These are phyloP conservation scores for Colletotrichum filicis DNA, from an alignment of 2,329 filamentous ascomycete genomes.

Conservation along the genomic window DNA sequence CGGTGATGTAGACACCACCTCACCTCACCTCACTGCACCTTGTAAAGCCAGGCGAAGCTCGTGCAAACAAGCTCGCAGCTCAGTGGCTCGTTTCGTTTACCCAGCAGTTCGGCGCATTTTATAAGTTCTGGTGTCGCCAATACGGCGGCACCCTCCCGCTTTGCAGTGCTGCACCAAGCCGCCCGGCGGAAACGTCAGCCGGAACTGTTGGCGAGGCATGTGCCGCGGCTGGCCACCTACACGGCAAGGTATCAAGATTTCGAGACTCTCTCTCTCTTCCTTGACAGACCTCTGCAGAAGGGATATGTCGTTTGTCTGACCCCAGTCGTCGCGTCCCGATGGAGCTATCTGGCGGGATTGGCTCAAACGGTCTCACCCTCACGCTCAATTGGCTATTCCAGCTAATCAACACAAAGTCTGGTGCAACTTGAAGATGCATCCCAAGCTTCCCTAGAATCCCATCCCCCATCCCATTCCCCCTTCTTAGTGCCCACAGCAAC, in stretches of 20 bases:
- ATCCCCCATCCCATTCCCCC: background rate
- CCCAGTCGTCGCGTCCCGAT: background rate
- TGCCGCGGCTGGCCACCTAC: background rate
- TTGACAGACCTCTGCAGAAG: background rate
- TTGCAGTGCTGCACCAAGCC: conserved; percentile 18
- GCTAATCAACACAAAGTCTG: background rate
- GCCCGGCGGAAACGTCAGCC: conserved; percentile 21
- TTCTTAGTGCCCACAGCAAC: conserved; percentile 28
- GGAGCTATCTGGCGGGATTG: conserved; percentile 17
- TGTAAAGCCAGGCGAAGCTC: conserved; percentile 9
- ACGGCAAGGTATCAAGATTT: conserved; percentile 13
- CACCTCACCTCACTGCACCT: conserved; percentile 6
- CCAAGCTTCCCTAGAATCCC: background rate
- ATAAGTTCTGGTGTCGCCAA: background rate
- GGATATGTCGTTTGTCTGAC: background rate
- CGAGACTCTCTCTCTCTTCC: too few relatives aligned
- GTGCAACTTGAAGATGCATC: conserved; percentile 30
- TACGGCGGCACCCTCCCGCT: conserved; percentile 5
- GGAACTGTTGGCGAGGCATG: conserved; percentile 24
- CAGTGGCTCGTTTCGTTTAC: conserved; percentile 26
- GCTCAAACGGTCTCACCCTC: conserved; percentile 5
- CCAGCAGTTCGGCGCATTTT: conserved; percentile 13
- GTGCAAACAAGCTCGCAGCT: conserved; percentile 34
- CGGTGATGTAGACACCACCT: conserved; percentile 22
- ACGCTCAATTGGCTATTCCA: conserved; percentile 18